Conservation (phyloP, 148 eudicot genomes). For the Cornus suecica region DNA sequence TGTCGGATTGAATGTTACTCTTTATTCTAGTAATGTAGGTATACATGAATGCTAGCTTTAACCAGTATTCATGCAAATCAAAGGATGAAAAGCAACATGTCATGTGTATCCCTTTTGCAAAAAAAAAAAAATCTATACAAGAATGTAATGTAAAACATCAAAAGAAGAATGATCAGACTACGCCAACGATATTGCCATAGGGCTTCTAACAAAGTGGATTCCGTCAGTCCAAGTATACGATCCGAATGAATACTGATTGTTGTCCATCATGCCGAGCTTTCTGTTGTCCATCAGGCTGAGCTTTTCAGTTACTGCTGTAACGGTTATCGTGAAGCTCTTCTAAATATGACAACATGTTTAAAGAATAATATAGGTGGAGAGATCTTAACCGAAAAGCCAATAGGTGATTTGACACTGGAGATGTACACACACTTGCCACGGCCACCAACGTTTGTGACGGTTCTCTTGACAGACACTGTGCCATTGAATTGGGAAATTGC, state of each 20-base stretch:
- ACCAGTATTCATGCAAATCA: no score
- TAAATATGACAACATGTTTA: constrained; percentile 43
- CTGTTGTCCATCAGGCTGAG: no score
- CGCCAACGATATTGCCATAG: constrained; percentile 55
- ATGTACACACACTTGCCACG: constrained; percentile 40
- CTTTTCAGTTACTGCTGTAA: constrained; percentile 26
- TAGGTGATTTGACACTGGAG: constrained; percentile 46
- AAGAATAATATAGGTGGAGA: constrained; percentile 48
- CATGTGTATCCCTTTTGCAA: no score
- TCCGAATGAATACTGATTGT: constrained; percentile 48
- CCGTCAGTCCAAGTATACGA: constrained; percentile 71
- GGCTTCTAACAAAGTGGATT: constrained; percentile 61
- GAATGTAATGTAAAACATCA: no score
- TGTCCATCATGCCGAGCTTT: background rate
- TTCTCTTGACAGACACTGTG: constrained; percentile 42
- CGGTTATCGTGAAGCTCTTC: constrained; percentile 57
- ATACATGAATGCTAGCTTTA: no score
- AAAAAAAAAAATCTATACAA: no score
- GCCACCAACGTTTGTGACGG: constrained; percentile 63
- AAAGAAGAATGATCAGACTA: constrained; percentile 13
- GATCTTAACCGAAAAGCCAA: constrained; percentile 51
- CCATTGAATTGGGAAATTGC: constrained; percentile 56
- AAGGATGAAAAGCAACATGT: no score
- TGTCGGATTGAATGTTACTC: no score
- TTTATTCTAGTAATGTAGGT: no score